Conservation (phyloP, 495 filamentous ascomycete genomes). For the Tuber indicum region DNA sequence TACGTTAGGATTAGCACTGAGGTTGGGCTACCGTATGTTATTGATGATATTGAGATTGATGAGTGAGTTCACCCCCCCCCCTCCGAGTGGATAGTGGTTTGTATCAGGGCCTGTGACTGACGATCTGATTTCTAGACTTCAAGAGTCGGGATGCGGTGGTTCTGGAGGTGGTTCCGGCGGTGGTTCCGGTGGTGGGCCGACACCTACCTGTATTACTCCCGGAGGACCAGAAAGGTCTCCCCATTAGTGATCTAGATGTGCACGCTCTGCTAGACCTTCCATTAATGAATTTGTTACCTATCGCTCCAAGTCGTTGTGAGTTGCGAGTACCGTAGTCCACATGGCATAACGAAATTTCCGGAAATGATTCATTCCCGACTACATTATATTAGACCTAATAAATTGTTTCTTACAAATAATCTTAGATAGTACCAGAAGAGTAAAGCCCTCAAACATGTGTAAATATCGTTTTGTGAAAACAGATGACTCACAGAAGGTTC, state of each 20-base stretch:
- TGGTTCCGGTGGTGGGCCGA: not conserved
- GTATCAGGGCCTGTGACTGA: not conserved
- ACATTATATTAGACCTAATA: not conserved
- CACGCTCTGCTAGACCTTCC: not conserved
- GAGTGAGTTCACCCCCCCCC: not conserved
- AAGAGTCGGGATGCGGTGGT: not conserved
- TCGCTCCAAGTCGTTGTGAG: not conserved
- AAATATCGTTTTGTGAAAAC: not conserved
- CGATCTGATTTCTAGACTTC: not conserved
- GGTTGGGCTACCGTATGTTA: not conserved
- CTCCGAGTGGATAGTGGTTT: not conserved
- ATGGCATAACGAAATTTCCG: not conserved
- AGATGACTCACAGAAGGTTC: not conserved
- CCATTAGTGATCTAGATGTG: not conserved
- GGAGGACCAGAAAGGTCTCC: not conserved
- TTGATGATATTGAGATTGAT: slow-evolving; percentile 1
- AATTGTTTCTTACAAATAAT: not conserved
- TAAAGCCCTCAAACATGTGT: not conserved
- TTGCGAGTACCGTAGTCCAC: not conserved
- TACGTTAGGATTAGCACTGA: not conserved
- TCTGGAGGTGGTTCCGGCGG: not conserved
- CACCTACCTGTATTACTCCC: not conserved
- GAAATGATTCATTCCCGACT: not conserved
- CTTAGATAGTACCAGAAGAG: not conserved
- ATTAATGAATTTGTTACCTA: not conserved